These are phyloP conservation scores for Leccinum colubrinum DNA, from an alignment of 1,284 basidiomycete species.

Conservation along the genomic window DNA sequence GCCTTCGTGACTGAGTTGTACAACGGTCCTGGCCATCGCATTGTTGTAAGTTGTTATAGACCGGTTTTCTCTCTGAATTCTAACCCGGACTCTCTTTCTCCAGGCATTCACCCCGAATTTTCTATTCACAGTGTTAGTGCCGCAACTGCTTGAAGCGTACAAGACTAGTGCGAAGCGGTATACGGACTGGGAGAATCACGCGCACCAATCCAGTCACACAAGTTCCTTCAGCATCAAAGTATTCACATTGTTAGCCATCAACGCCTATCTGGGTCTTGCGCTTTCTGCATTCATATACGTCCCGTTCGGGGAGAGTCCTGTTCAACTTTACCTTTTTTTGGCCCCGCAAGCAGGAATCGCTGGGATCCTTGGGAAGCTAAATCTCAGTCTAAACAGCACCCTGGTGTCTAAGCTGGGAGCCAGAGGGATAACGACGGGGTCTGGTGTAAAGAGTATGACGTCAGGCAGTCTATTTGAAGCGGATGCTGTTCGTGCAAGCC, in stretches of 20 bases:
- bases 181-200: conserved; percentile 91
- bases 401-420: conserved; percentile 1
- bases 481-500: no score
- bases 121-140: conserved; percentile 81
- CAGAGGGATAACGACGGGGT: no score
- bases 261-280: conserved; percentile 84
- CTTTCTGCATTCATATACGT: conserved; percentile 91
- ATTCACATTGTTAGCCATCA: conserved; percentile 86
- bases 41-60: conserved; percentile 56
- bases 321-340: conserved; percentile 47
- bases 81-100: background rate
- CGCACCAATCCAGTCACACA: conserved; percentile 73
- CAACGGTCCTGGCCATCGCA: conserved; percentile 78
- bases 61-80: background rate
- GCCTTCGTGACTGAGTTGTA: conserved; percentile 87
- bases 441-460: no score
- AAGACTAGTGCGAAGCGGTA: conserved; percentile 67
- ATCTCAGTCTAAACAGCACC: conserved; percentile 27
- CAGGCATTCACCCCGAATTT: conserved; percentile 79
- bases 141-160: conserved; percentile 81
- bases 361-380: conserved; percentile 21
- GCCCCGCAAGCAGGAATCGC: conserved; percentile 15
- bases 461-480: no score
- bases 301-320: conserved; percentile 76
- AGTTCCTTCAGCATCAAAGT: conserved; percentile 89